Evolutionary conservation across 805 yeast species (phyloP).

Genomic region (Kazachstania viticola): DNA sequence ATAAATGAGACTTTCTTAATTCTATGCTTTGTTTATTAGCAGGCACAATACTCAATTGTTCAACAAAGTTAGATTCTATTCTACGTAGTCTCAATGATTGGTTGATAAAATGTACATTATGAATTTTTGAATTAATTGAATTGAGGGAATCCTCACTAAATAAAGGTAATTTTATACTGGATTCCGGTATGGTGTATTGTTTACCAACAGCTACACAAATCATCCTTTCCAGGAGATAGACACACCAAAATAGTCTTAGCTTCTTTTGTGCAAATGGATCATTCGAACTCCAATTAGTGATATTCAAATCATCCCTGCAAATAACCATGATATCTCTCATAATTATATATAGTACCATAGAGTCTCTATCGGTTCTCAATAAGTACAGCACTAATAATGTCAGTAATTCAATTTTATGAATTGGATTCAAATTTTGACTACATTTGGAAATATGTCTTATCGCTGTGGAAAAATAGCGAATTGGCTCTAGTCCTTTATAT

Average conservation of each 20-base stretch:
- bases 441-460: conserved; percentile 43
- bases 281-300: conserved; percentile 19
- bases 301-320: conserved; percentile 23
- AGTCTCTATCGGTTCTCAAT: conserved; percentile 50
- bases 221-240: conserved; percentile 46
- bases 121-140: conserved; percentile 6
- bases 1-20: conserved; percentile 30
- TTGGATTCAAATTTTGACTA: conserved; percentile 28
- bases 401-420: conserved; percentile 41
- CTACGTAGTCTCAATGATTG: conserved; percentile 46
- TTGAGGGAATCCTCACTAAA: conserved; percentile 33
- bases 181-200: conserved; percentile 40
- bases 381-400: conserved; percentile 42
- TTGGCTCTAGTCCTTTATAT: conserved; percentile 42
- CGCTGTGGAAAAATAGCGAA: conserved; percentile 47
- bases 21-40: conserved; percentile 10
- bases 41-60: conserved; percentile 34
- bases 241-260: conserved; percentile 53
- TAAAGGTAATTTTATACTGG: conserved; percentile 38
- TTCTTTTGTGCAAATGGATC: conserved; percentile 27
- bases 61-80: conserved; percentile 49
- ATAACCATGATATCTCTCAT: conserved; percentile 40
- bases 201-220: conserved; percentile 54
- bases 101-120: conserved; percentile 38
- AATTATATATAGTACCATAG: conserved; percentile 41